Percentiles rank a stretch among this genome's conserved stretches.
Conservation (phyloP, 1,139 yeast genomes). For the Sugiyamaella paludigena region DNA sequence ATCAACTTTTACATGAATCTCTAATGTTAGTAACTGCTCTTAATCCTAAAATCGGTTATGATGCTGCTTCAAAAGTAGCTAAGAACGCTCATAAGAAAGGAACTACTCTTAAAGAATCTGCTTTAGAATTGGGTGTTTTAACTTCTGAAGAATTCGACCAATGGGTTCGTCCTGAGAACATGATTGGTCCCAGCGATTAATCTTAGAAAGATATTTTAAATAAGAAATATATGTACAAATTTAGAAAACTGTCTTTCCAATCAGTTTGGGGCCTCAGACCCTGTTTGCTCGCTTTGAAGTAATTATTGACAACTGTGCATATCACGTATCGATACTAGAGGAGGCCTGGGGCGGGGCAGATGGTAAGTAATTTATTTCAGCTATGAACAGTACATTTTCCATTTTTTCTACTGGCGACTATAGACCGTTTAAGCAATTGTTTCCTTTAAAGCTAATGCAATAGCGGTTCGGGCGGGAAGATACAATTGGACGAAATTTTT, state of each 20-base stretch:
- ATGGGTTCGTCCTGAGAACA: conserved; percentile 97
- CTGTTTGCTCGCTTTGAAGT: too few relatives aligned
- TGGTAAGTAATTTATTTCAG: neutral
- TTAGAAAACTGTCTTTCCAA: neutral
- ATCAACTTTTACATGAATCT: conserved; percentile 85
- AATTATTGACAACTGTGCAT: too few relatives aligned
- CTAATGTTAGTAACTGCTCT: conserved; percentile 97
- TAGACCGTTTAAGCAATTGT: neutral
- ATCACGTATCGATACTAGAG: too few relatives aligned
- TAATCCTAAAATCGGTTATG: conserved; percentile 98
- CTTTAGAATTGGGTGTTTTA: conserved; percentile 84
- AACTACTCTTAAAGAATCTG: conserved; percentile 88
- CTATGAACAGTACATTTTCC: neutral
- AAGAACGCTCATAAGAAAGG: conserved; percentile 99
- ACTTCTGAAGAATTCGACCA: conserved; percentile 82
- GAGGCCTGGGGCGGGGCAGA: too few relatives aligned
- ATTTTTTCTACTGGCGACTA: neutral
- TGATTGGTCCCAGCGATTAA: conserved; percentile 77
- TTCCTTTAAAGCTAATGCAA: conserved; percentile 55
- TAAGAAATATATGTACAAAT: neutral
- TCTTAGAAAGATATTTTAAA: neutral
- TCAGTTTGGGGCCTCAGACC: neutral
- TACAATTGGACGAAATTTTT: conserved; percentile 75
- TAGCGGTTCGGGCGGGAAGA: conserved; percentile 77
- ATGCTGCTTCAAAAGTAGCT: conserved; percentile 94